Conservation (phyloP, 2,329 filamentous ascomycete genomes). For the Thermomyces lanuginosus region DNA sequence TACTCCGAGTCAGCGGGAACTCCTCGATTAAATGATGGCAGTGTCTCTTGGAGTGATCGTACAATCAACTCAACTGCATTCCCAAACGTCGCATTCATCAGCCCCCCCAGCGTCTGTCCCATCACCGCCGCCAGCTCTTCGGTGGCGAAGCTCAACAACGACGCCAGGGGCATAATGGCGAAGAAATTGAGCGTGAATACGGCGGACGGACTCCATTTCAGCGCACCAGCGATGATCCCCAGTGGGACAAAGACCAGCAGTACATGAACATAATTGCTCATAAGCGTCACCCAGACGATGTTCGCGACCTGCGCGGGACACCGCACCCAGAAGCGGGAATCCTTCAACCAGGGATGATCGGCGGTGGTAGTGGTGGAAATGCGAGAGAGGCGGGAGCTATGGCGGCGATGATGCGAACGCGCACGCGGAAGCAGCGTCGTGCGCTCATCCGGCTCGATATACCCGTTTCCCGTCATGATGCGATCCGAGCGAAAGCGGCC, state of each 20-base stretch:
- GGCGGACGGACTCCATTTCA: slow-evolving; percentile 40
- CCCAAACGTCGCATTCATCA: slow-evolving; percentile 51
- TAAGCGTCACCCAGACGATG: slow-evolving; percentile 29
- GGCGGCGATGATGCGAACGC: slow-evolving; percentile 4
- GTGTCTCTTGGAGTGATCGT: slow-evolving; percentile 36
- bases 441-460: slow-evolving; percentile 18
- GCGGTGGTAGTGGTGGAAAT: slow-evolving; percentile 6
- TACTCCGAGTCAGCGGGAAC: slow-evolving; percentile 29
- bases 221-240: slow-evolving; percentile 46
- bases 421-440: slow-evolving; percentile 15
- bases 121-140: slow-evolving; percentile 46
- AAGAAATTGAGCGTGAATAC: slow-evolving; percentile 49
- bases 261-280: slow-evolving; percentile 40
- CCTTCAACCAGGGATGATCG: slow-evolving; percentile 18
- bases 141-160: slow-evolving; percentile 47
- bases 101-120: slow-evolving; percentile 44
- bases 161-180: slow-evolving; percentile 46
- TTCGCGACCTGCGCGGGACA: slow-evolving; percentile 24
- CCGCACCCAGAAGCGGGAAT: slow-evolving; percentile 21
- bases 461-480: slow-evolving; percentile 21
- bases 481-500: slow-evolving; percentile 12
- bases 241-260: slow-evolving; percentile 48
- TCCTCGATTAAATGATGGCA: no score
- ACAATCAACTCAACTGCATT: slow-evolving; percentile 52
- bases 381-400: no score